A percentile compares a stretch with the other conserved stretches of the same genome.
Evolutionary conservation across 2,329 filamentous ascomycete genomes (phyloP).

Genomic region (Passalora sequoiae): DNA sequence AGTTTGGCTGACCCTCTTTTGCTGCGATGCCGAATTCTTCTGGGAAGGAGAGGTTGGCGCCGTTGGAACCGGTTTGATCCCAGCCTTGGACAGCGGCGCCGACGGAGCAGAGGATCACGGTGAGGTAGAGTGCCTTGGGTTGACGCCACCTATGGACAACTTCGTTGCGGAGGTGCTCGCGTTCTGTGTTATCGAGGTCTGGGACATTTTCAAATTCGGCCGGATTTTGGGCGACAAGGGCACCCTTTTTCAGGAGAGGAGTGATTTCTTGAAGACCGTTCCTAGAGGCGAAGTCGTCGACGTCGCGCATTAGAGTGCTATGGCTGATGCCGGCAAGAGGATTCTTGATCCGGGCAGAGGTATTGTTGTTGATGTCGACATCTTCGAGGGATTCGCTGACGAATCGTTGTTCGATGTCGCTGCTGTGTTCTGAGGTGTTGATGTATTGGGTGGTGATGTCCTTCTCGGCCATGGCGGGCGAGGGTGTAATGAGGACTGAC

Average conservation of each 20-base stretch:
- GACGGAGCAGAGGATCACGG: conserved; percentile 46
- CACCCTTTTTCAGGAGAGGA: conserved; percentile 42
- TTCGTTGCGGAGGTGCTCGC: conserved; percentile 40
- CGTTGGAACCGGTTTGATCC: conserved; percentile 31
- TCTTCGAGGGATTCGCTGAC: not conserved
- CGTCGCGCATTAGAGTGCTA: conserved; percentile 47
- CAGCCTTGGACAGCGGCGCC: conserved; percentile 29
- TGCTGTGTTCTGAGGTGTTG: not conserved
- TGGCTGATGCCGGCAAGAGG: conserved; percentile 50
- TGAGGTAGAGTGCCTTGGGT: conserved; percentile 58
- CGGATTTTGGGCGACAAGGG: conserved; percentile 47
- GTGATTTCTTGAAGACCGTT: conserved; percentile 37
- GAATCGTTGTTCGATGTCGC: not conserved
- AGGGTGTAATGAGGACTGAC: no score
- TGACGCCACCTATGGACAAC: conserved; percentile 54
- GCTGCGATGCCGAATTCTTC: conserved; percentile 23
- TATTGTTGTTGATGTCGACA: not conserved
- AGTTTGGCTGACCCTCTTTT: conserved; percentile 26
- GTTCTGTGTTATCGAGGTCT: conserved; percentile 40
- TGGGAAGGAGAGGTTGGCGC: conserved; percentile 34
- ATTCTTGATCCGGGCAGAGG: conserved; percentile 40
- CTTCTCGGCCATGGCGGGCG: not conserved
- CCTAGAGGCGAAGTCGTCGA: conserved; percentile 50
- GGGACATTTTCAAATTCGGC: conserved; percentile 40
- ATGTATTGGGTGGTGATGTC: not conserved